Conservation (phyloP, 345 rosid genomes). For the Physaria fendleri region DNA sequence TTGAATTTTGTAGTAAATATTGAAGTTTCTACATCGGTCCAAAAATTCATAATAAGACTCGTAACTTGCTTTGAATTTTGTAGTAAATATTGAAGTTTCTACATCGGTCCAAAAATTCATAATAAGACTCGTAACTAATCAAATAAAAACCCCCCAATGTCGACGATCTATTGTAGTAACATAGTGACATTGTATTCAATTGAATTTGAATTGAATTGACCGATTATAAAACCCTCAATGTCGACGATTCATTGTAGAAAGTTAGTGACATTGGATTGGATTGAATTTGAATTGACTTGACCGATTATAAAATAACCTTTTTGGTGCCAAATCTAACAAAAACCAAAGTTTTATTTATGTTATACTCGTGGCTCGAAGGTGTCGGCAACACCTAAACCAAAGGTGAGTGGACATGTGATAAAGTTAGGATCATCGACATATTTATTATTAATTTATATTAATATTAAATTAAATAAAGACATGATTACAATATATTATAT, state of each 20-base stretch:
- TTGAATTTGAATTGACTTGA: conserved; percentile 27
- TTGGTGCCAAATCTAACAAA: not conserved
- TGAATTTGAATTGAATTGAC: conserved; percentile 27
- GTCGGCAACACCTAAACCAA: conserved; percentile 15
- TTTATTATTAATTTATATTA: too few relatives aligned
- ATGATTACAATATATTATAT: conserved; percentile 18
- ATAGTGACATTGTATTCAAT: not conserved
- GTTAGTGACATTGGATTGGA: not conserved
- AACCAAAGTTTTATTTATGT: not conserved
- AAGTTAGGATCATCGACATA: conserved; percentile 15
- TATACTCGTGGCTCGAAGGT: not conserved
- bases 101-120: too few relatives aligned
- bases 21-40: too few relatives aligned
- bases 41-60: not conserved
- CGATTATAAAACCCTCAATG: conserved; percentile 11
- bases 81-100: too few relatives aligned
- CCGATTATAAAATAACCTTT: not conserved
- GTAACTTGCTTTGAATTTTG: too few relatives aligned
- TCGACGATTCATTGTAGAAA: conserved; percentile 9
- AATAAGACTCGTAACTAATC: not conserved
- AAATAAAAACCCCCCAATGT: conserved; percentile 15
- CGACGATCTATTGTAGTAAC: conserved; percentile 2
- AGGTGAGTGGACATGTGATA: not conserved
- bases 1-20: too few relatives aligned
- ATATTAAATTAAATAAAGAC: too few relatives aligned